Percentiles rank a stretch among this genome's conserved stretches.
phyloP scores from a whole-genome alignment of 805 yeast genomes.

The Candida rishiriensis region DNA sequence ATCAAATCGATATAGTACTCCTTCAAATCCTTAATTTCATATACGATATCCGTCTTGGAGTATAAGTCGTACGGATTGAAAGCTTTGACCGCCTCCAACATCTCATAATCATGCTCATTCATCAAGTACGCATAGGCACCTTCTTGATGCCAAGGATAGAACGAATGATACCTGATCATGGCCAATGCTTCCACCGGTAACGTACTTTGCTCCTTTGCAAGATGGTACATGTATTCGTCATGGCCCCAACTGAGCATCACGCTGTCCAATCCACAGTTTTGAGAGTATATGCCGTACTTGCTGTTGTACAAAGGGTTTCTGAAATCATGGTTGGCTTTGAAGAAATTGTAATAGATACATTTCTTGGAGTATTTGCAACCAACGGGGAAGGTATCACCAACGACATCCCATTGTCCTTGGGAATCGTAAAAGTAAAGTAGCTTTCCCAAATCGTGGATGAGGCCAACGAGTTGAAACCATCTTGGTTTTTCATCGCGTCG shows the following conservation, averaged over 20 bases:
- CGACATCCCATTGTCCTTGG: conserved; percentile 77
- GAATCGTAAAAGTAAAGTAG: conserved; percentile 66
- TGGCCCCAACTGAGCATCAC: conserved; percentile 79
- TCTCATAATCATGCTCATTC: conserved; percentile 57
- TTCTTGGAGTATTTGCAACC: conserved; percentile 62
- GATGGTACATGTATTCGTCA: conserved; percentile 72
- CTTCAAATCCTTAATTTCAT: conserved; percentile 46
- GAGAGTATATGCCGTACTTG: conserved; percentile 62
- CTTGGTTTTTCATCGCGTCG: conserved; percentile 62
- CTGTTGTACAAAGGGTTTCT: conserved; percentile 60
- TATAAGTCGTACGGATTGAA: conserved; percentile 68
- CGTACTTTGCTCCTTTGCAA: conserved; percentile 59
- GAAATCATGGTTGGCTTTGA: conserved; percentile 55
- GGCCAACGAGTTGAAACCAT: conserved; percentile 73
- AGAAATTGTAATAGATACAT: conserved; percentile 57
- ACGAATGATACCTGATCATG: conserved; percentile 71
- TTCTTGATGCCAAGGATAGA: conserved; percentile 75
- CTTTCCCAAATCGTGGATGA: conserved; percentile 69
- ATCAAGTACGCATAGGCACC: conserved; percentile 59
- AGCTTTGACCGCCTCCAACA: conserved; percentile 59
- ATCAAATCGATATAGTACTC: conserved; percentile 59
- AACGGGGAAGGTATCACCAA: conserved; percentile 74
- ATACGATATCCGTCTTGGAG: conserved; percentile 50
- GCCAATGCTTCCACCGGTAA: conserved; percentile 66
- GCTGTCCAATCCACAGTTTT: conserved; percentile 61